Evolutionary conservation across 306 rosid species (phyloP), one percentile per base, ranked within the genome.

Genomic region (Prunus davidiana): DNA sequence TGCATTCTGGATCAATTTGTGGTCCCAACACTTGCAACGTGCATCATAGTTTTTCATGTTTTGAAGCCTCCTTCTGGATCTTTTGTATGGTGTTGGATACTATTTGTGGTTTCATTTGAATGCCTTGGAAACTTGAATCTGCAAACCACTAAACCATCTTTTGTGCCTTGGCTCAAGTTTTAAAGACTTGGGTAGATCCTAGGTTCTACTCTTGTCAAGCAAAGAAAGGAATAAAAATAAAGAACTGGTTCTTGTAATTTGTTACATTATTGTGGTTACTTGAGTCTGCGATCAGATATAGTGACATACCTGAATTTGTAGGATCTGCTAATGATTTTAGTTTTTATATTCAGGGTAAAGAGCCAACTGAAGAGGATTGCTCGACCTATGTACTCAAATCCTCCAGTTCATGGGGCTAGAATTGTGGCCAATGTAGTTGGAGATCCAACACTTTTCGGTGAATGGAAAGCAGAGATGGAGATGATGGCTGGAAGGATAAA

Each of bases 401-500:
- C 99, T 54, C 99, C 99, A 0, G 83, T 95, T 76, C 99, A 95
- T 6, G 99, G 99, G 61, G 99, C 97, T 45, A 86, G 82, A 81
- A 92, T 95, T 74, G 99, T 92, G 47, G 99, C 99, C 56, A 89
- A 95, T 78, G 79, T 95, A 75, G 99, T 95, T 76, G 99, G 99
- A 63, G 86, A 87, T 76, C 96, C 93, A 28, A 15, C 56, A 28
- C 99, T 95, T 66, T 95, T 95, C 45, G 60, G 79, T 34, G 99
- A 92, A 82, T 95, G 99, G 99, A 92, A 83, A 87, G 92, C 88
- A 51, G 99, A 95, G 83, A 92, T 95, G 99, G 97, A 92, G 87
- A 84, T 92, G 96, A 95, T 95, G 99, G 99, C 99, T 8, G 99
- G 99, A 82, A 92, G 99, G 78, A 95, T 92, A 69, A 95, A 90